Evolutionary conservation across 2,329 filamentous ascomycete genomes (phyloP).

Genomic region (Aspergillus pseudoviridinutans): DNA sequence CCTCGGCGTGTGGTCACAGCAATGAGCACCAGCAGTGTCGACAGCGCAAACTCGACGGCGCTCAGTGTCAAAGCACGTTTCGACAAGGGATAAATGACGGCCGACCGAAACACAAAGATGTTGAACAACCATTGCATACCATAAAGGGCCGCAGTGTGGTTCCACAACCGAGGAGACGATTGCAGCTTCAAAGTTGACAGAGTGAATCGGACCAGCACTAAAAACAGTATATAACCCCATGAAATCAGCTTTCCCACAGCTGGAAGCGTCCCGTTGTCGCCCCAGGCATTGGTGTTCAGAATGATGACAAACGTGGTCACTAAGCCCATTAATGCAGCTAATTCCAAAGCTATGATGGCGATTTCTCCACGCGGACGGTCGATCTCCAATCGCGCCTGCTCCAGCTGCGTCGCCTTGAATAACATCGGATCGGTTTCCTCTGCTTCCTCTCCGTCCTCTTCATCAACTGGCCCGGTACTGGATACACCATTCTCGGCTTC

Average conservation of each 20-base stretch:
- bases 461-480: conserved; percentile 48
- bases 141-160: conserved; percentile 86
- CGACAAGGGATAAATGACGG: conserved; percentile 71
- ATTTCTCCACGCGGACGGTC: conserved; percentile 73
- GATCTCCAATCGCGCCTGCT: conserved; percentile 55
- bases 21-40: conserved; percentile 69
- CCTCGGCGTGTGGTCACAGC: conserved; percentile 81
- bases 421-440: conserved; percentile 55
- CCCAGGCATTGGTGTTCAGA: conserved; percentile 59
- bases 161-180: conserved; percentile 78
- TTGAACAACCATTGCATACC: conserved; percentile 74
- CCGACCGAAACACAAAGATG: conserved; percentile 76
- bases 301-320: conserved; percentile 65
- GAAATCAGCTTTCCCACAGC: conserved; percentile 64
- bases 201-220: conserved; percentile 69
- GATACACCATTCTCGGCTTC: conserved; percentile 45
- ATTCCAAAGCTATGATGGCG: conserved; percentile 67
- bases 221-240: conserved; percentile 76
- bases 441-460: conserved; percentile 43
- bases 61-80: conserved; percentile 59
- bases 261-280: conserved; percentile 54
- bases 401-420: conserved; percentile 48
- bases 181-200: conserved; percentile 56
- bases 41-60: conserved; percentile 70
- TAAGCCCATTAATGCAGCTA: conserved; percentile 67